Percentiles rank a stretch among this genome's conserved stretches.
Evolutionary conservation across 257 asterid genomes (phyloP).

Genomic region (Solanum habrochaites): DNA sequence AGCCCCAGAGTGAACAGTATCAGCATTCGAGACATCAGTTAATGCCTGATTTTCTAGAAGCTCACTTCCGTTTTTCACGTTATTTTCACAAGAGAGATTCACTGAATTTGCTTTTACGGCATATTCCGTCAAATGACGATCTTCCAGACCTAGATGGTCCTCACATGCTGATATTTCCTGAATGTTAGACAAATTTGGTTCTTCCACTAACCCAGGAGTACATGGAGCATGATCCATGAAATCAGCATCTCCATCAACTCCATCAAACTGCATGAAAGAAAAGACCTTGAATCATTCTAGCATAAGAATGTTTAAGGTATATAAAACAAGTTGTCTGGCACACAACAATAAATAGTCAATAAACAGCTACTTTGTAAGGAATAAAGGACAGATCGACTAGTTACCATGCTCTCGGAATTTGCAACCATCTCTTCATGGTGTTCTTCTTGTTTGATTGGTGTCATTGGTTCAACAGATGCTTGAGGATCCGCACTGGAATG

Average conservation of each 20-base stretch:
- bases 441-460: slow-evolving; percentile 51
- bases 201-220: slow-evolving; percentile 87
- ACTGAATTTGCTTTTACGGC: slow-evolving; percentile 20
- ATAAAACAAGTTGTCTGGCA: neutral
- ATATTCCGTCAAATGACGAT: slow-evolving; percentile 32
- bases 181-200: slow-evolving; percentile 59
- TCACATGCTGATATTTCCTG: slow-evolving; percentile 81
- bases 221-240: slow-evolving; percentile 83
- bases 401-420: slow-evolving; percentile 38
- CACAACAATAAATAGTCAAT: neutral
- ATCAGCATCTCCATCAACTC: slow-evolving; percentile 33
- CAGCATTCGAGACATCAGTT: slow-evolving; percentile 22
- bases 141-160: slow-evolving; percentile 67
- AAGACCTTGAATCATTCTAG: neutral
- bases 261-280: slow-evolving; percentile 31
- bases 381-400: neutral
- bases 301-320: neutral
- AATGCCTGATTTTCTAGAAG: slow-evolving; percentile 25
- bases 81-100: slow-evolving; percentile 13
- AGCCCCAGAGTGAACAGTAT: neutral
- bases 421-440: slow-evolving; percentile 28
- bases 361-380: neutral
- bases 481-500: slow-evolving; percentile 64
- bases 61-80: slow-evolving; percentile 14
- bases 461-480: slow-evolving; percentile 43